These are phyloP conservation scores for Phialophora chinensis DNA, from an alignment of 2,329 filamentous ascomycete genomes.

Conservation along the genomic window DNA sequence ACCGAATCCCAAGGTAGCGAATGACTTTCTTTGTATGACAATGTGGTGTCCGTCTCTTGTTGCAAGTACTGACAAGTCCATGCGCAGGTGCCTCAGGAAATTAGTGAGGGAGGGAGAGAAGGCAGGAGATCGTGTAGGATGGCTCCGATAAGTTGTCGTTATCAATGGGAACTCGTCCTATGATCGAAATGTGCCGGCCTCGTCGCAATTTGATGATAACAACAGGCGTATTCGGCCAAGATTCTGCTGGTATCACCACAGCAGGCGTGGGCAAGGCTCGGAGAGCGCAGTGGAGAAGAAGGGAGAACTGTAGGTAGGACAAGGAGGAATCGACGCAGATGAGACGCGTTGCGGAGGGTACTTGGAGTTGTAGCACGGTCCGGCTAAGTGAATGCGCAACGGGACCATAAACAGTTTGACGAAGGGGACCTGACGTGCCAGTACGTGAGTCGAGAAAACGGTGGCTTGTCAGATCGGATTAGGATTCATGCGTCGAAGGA, in stretches of 20 bases:
- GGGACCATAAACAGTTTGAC: conserved; percentile 24
- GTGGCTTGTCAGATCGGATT: conserved; percentile 27
- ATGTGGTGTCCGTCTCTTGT: conserved; percentile 20
- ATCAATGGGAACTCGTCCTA: neutral
- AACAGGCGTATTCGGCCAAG: neutral
- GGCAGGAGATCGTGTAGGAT: neutral
- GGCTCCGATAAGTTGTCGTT: conserved; percentile 3
- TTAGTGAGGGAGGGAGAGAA: conserved; percentile 1
- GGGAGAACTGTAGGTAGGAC: conserved; percentile 10
- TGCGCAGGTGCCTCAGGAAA: conserved; percentile 15
- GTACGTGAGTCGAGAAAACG: conserved; percentile 20
- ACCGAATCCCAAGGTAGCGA: conserved; percentile 12
- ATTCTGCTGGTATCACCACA: conserved; percentile 17
- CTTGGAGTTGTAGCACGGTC: conserved; percentile 19
- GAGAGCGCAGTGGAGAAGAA: conserved; percentile 9
- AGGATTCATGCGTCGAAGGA: conserved; percentile 18
- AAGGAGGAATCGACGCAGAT: conserved; percentile 16
- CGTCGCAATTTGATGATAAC: neutral
- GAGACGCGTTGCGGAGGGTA: conserved; percentile 24
- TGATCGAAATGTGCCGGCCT: neutral
- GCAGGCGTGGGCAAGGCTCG: conserved; percentile 17
- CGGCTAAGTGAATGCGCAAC: conserved; percentile 23
- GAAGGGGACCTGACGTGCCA: conserved; percentile 5
- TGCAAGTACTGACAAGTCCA: conserved; percentile 17
- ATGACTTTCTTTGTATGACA: conserved; percentile 11